A percentile compares a stretch with the other conserved stretches of the same genome.
These are phyloP conservation scores for Striga hermonthica DNA, from an alignment of 305 asterid genomes.

Conservation along the genomic window DNA sequence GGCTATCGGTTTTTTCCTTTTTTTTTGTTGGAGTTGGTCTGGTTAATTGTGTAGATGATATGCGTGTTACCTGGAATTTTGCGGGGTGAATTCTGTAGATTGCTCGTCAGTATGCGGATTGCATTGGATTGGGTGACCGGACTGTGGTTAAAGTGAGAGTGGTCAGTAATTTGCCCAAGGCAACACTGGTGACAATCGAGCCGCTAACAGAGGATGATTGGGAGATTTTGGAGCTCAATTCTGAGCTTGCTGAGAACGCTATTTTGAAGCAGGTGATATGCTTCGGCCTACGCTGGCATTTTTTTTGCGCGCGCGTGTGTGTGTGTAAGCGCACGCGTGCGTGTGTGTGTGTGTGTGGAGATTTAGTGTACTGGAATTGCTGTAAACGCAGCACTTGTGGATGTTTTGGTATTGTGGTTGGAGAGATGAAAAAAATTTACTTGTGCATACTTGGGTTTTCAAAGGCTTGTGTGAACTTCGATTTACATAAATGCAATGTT, in stretches of 20 bases:
- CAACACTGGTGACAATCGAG: constrained; percentile 74
- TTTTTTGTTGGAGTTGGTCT: not conserved
- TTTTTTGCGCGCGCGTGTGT: not conserved
- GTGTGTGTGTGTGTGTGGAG: not conserved
- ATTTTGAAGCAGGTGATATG: constrained; percentile 78
- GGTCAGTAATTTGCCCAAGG: constrained; percentile 65
- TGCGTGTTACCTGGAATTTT: not conserved
- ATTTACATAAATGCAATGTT: constrained; percentile 9
- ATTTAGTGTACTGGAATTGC: not conserved
- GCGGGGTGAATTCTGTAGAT: constrained; percentile 44
- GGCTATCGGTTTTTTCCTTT: not conserved
- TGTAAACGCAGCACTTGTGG: constrained; percentile 13
- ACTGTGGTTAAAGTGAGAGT: constrained; percentile 64
- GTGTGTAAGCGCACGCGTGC: not conserved
- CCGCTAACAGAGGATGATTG: constrained; percentile 98
- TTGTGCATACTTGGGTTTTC: not conserved
- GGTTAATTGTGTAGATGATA: constrained; percentile 1
- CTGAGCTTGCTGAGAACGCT: constrained; percentile 81
- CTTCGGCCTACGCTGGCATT: constrained; percentile 18
- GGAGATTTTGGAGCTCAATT: constrained; percentile 95
- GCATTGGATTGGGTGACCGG: constrained; percentile 73
- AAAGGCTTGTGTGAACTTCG: not conserved
- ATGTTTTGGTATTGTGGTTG: not conserved
- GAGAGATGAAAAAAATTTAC: constrained; percentile 9
- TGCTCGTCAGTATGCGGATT: constrained; percentile 79